A percentile compares a stretch with the other conserved stretches of the same genome.
These are phyloP conservation scores for Clohesyomyces aquaticus DNA, from an alignment of 495 filamentous ascomycete species.

Conservation along the genomic window DNA sequence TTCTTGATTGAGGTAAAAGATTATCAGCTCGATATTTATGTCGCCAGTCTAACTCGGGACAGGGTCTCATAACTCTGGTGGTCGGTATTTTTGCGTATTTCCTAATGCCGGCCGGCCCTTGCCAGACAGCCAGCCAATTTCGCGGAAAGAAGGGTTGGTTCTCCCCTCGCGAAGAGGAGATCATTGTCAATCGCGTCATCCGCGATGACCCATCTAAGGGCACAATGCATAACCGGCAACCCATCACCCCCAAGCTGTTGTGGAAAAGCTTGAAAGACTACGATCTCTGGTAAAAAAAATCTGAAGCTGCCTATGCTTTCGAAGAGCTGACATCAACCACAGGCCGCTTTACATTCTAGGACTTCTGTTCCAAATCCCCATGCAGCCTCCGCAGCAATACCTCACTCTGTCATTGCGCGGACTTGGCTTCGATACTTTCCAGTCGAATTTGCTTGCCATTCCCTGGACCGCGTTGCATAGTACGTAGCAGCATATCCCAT, in stretches of 20 bases:
- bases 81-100: slow-evolving; percentile 68
- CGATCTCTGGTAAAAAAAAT: slow-evolving; percentile 69
- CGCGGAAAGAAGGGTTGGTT: slow-evolving; percentile 78
- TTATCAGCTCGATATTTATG: slow-evolving; percentile 34
- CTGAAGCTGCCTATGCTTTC: no score
- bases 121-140: slow-evolving; percentile 68
- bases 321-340: no score
- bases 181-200: slow-evolving; percentile 74
- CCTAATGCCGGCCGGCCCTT: slow-evolving; percentile 73
- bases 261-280: slow-evolving; percentile 65
- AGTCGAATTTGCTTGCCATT: slow-evolving; percentile 71
- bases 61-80: slow-evolving; percentile 60
- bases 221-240: slow-evolving; percentile 62
- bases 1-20: slow-evolving; percentile 57
- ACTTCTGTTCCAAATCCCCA: slow-evolving; percentile 60
- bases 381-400: slow-evolving; percentile 57
- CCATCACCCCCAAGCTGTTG: slow-evolving; percentile 60
- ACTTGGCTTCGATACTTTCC: slow-evolving; percentile 67
- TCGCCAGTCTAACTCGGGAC: slow-evolving; percentile 2
- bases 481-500: neutral
- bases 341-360: slow-evolving; percentile 66
- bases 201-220: slow-evolving; percentile 73
- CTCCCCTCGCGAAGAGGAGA: slow-evolving; percentile 54
- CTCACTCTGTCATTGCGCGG: slow-evolving; percentile 63
- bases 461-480: slow-evolving; percentile 47